Percentiles rank a stretch among this genome's conserved stretches.
Conservation (phyloP, 2,329 filamentous ascomycete species). For the Hypoxylon sp. region DNA sequence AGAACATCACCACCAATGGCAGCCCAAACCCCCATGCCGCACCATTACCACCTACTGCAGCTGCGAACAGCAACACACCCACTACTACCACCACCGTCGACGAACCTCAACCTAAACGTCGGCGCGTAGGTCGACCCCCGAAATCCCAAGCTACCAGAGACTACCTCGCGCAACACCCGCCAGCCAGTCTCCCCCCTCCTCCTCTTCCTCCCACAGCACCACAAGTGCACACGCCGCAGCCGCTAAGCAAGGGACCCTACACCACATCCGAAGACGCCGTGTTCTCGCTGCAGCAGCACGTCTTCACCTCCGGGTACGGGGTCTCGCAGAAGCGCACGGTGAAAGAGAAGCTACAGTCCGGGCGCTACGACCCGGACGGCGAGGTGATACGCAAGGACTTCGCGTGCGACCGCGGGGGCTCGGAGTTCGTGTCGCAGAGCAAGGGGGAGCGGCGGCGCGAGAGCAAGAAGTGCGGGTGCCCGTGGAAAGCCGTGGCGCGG, state of each 20-base stretch:
- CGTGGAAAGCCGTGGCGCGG: constrained; percentile 50
- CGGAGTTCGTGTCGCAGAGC: constrained; percentile 52
- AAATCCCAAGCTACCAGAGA: constrained; percentile 27
- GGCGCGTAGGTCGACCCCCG: constrained; percentile 36
- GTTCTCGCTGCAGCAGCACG: constrained; percentile 52
- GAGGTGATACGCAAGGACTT: constrained; percentile 53
- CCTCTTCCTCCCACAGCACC: constrained; percentile 29
- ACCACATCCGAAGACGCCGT: constrained; percentile 50
- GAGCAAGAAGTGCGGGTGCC: constrained; percentile 50
- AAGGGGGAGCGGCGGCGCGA: constrained; percentile 52
- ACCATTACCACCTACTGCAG: constrained; percentile 6
- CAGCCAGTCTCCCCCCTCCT: constrained; percentile 10
- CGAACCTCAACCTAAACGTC: constrained; percentile 35
- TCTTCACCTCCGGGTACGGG: constrained; percentile 53
- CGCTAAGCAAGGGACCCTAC: constrained; percentile 50
- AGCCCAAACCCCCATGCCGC: not conserved
- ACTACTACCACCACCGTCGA: not conserved
- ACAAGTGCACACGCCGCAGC: constrained; percentile 41
- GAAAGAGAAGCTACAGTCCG: constrained; percentile 52
- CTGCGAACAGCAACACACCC: not conserved
- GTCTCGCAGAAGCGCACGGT: constrained; percentile 54
- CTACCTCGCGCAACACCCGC: constrained; percentile 20
- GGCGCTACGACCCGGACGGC: constrained; percentile 52
- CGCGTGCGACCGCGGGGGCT: constrained; percentile 51
- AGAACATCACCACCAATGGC: constrained; percentile 7